These are phyloP conservation scores for Liquidambar formosana DNA, from an alignment of 164 flowering plant species.

Conservation along the genomic window DNA sequence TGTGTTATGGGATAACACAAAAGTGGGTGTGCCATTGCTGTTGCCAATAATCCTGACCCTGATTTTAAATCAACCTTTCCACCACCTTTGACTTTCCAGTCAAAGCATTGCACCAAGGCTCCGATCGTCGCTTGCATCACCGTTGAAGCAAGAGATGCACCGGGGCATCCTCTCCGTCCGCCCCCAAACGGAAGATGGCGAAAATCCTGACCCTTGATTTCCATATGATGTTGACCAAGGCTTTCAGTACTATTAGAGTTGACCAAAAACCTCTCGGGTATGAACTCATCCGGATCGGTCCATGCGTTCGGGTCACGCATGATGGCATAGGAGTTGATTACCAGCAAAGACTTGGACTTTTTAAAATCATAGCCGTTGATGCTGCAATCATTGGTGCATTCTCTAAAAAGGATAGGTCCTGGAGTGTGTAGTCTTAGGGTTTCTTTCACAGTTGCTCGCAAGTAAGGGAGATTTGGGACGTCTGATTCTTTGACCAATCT, in stretches of 20 bases:
- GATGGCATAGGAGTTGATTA: conserved; percentile 30
- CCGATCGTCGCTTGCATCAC: conserved; percentile 31
- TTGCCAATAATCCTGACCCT: conserved; percentile 29
- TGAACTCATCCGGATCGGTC: conserved; percentile 29
- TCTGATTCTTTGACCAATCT: conserved; percentile 30
- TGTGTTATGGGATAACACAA: conserved; percentile 21
- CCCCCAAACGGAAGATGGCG: conserved; percentile 36
- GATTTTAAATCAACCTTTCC: conserved; percentile 21
- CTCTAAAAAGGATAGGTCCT: conserved; percentile 34
- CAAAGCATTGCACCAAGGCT: conserved; percentile 36
- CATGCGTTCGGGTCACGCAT: conserved; percentile 39
- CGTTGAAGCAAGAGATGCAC: conserved; percentile 30
- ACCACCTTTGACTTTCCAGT: conserved; percentile 31
- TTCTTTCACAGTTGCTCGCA: conserved; percentile 26
- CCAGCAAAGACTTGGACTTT: conserved; percentile 22
- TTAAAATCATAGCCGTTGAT: conserved; percentile 25
- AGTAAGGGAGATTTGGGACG: conserved; percentile 31
- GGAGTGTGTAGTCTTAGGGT: conserved; percentile 39
- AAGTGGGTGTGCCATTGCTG: conserved; percentile 32
- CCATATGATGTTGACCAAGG: conserved; percentile 34
- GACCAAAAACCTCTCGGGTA: conserved; percentile 39
- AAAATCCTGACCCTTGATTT: conserved; percentile 33
- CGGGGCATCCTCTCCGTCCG: conserved; percentile 40
- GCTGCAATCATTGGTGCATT: conserved; percentile 28
- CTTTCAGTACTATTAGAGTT: conserved; percentile 16